Evolutionary conservation across 1,139 yeast species (phyloP), one percentile per base, ranked within the genome.

Genomic region (Candida tropicalis): DNA sequence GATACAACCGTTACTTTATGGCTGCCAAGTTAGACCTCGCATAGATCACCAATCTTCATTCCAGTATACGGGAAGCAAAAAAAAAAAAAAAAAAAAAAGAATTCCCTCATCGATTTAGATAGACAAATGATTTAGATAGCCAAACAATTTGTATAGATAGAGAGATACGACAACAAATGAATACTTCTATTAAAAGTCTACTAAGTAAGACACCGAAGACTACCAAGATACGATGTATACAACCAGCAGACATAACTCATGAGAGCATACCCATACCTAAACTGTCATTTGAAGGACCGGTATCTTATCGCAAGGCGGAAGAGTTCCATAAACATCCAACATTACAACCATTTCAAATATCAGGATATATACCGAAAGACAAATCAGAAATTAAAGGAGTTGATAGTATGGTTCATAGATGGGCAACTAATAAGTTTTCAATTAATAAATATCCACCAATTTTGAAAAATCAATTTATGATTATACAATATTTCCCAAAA

Each of bases 1-100:
- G 96, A 90, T 64, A 77, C 76, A 35, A 52, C 63, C 2, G 77
- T 73, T 3, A 49, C 66, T 8, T 52, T 73, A 36, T 73, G 79
- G 79, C 68, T 66, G 44, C 71, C 75, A 7, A 18, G 32, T 20
- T 34, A 31, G 7, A 31, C 23, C n/a, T n/a, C n/a, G n/a, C n/a
- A n/a, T n/a, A n/a, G n/a, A n/a, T n/a, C n/a, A n/a, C n/a, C n/a
- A n/a, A n/a, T n/a, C n/a, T n/a, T n/a, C n/a, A n/a, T n/a, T n/a
- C n/a, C n/a, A n/a, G n/a, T n/a, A n/a, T n/a, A n/a, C n/a, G n/a
- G n/a, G n/a, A n/a, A n/a, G n/a, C 15, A 12, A 27, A 27, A 6
- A 12, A 27, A 25, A 13, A 11, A 15, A 18, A 29, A 29, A 6
- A 23, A 37, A 36, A 33, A 42, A 22, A 39, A 25, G 41, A 36